These are phyloP conservation scores for Aeminium ludgeri DNA, from an alignment of 495 filamentous ascomycete genomes.

Conservation along the genomic window DNA sequence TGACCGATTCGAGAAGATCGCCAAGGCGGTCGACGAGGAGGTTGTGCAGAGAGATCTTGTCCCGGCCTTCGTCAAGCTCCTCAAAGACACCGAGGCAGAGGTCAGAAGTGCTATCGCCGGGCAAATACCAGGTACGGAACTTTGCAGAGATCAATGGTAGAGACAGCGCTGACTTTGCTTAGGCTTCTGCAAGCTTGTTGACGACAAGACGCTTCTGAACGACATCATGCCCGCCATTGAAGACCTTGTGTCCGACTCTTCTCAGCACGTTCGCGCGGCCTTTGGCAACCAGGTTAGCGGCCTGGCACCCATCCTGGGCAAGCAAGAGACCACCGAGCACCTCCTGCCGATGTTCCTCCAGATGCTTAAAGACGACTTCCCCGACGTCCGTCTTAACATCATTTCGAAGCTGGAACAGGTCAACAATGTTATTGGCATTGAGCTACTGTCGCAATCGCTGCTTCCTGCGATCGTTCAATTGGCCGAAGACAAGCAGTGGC, in stretches of 20 bases:
- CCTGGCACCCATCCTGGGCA: conserved; percentile 88
- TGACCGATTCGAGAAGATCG: conserved; percentile 97
- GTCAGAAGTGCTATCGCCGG: conserved; percentile 93
- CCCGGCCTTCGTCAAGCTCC: conserved; percentile 87
- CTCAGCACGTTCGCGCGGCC: conserved; percentile 90
- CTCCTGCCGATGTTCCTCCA: conserved; percentile 97
- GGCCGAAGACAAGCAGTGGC: conserved; percentile 98
- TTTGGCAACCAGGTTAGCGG: conserved; percentile 95
- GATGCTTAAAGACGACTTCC: conserved; percentile 99
- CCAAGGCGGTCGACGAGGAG: conserved; percentile 95
- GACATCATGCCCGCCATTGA: conserved; percentile 96
- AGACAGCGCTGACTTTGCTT: conserved; percentile 9
- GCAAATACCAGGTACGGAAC: conserved; percentile 67
- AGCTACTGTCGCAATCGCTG: conserved; percentile 86
- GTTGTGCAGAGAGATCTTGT: conserved; percentile 87
- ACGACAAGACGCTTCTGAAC: conserved; percentile 72
- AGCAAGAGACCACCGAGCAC: conserved; percentile 93
- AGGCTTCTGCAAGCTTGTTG: conserved; percentile 85
- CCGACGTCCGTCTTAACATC: conserved; percentile 92
- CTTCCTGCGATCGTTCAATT: conserved; percentile 96
- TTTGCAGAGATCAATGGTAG: neutral
- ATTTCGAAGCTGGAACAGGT: conserved; percentile 96
- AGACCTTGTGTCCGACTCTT: conserved; percentile 86
- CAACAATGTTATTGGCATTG: conserved; percentile 98
- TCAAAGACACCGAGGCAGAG: conserved; percentile 95